A percentile compares a stretch with the other conserved stretches of the same genome.
Conservation (phyloP, 805 yeast genomes). For the Starmerella sp. region DNA sequence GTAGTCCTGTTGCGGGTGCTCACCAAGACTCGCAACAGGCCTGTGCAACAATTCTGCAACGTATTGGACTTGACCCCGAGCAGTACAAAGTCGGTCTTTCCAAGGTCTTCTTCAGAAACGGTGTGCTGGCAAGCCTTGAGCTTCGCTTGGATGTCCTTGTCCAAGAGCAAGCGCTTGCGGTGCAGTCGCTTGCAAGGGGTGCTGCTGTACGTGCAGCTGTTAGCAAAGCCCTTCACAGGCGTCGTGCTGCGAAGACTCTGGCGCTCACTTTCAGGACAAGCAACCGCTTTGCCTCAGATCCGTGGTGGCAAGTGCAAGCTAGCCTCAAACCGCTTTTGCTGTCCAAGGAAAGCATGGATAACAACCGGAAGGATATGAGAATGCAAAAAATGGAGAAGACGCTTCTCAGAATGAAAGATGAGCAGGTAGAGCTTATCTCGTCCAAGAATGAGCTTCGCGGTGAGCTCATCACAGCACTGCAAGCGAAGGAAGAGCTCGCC, state of each 20-base stretch:
- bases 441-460: conserved; percentile 31
- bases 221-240: conserved; percentile 40
- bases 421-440: conserved; percentile 27
- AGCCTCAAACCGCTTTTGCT: conserved; percentile 65
- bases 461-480: conserved; percentile 29
- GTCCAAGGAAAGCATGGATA: conserved; percentile 30
- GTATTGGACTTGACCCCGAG: conserved; percentile 49
- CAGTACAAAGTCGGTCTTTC: conserved; percentile 58
- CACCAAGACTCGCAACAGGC: conserved; percentile 47
- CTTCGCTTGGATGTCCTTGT: conserved; percentile 58
- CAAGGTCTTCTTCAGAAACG: conserved; percentile 64
- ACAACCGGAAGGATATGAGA: conserved; percentile 19
- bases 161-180: conserved; percentile 40
- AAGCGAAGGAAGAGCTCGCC: conserved; percentile 28
- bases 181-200: conserved; percentile 63
- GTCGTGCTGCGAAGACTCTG: conserved; percentile 61
- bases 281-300: conserved; percentile 39
- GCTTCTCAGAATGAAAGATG: conserved; percentile 22
- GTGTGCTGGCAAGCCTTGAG: conserved; percentile 69
- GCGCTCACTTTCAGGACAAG: conserved; percentile 49
- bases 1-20: conserved; percentile 19
- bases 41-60: conserved; percentile 54
- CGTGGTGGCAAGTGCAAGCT: conserved; percentile 70
- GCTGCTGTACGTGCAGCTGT: conserved; percentile 42
- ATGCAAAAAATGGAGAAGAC: conserved; percentile 28